These are phyloP conservation scores for Fusarium stilboides DNA, from an alignment of 2,329 filamentous ascomycete genomes.

Conservation along the genomic window DNA sequence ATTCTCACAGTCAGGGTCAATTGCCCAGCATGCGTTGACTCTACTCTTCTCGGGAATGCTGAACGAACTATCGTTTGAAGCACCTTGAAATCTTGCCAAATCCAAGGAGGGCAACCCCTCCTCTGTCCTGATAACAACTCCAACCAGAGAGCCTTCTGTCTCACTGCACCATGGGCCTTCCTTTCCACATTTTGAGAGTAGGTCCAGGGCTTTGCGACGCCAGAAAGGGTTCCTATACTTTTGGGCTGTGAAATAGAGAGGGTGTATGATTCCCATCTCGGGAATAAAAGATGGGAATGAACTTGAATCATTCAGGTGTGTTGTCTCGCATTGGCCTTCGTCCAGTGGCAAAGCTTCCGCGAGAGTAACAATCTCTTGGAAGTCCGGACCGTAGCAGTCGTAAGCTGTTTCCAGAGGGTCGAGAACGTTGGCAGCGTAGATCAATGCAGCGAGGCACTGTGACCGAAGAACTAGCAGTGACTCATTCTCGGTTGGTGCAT, in stretches of 20 bases:
- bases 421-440: slow-evolving; percentile 22
- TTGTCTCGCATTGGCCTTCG: accelerated
- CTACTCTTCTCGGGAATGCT: slow-evolving; percentile 12
- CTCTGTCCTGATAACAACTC: slow-evolving; percentile 21
- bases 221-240: slow-evolving; percentile 37
- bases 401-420: slow-evolving; percentile 34
- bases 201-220: slow-evolving; percentile 30
- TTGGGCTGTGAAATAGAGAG: slow-evolving; percentile 27
- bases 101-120: slow-evolving; percentile 6
- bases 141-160: slow-evolving; percentile 12
- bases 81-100: background rate
- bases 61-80: background rate
- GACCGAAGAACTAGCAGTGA: slow-evolving; percentile 30
- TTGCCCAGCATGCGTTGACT: background rate
- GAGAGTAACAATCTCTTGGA: slow-evolving; percentile 34
- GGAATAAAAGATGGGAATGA: slow-evolving; percentile 19
- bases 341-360: background rate
- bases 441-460: slow-evolving; percentile 34
- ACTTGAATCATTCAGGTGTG: accelerated
- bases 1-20: background rate
- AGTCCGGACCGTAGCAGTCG: slow-evolving; percentile 36
- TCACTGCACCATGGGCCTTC: slow-evolving; percentile 42
- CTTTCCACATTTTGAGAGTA: slow-evolving; percentile 21
- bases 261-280: slow-evolving; percentile 41
- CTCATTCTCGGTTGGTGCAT: background rate